phyloP scores from a whole-genome alignment of 768 basidiomycete genomes.

The Tephrocybe sp. region DNA sequence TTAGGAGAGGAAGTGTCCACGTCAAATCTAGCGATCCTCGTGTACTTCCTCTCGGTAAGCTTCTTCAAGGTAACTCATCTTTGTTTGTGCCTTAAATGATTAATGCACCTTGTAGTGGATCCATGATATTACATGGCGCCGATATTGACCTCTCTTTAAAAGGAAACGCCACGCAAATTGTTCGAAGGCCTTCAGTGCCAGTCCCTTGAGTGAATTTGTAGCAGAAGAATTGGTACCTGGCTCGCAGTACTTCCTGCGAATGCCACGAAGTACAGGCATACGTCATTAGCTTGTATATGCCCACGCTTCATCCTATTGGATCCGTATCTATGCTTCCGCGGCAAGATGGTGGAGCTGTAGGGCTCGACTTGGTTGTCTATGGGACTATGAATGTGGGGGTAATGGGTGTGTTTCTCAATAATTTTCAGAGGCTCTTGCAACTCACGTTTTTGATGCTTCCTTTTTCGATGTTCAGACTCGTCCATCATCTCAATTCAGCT shows the following conservation, averaged over 20 bases:
- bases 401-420: slow-evolving; percentile 4
- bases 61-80: neutral
- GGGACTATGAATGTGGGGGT: slow-evolving; percentile 15
- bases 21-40: slow-evolving; percentile 10
- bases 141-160: slow-evolving; percentile 8
- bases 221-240: slow-evolving; percentile 2
- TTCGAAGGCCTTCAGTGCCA: slow-evolving; percentile 8
- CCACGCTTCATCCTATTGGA: slow-evolving; percentile 11
- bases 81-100: neutral
- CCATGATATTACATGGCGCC: slow-evolving; percentile 6
- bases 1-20: slow-evolving; percentile 10
- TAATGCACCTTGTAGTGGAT: slow-evolving; percentile 1
- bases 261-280: slow-evolving; percentile 9
- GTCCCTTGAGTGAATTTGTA: slow-evolving; percentile 1
- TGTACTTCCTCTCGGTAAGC: slow-evolving; percentile 10
- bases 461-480: too few species aligned
- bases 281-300: neutral
- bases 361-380: slow-evolving; percentile 13
- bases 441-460: neutral
- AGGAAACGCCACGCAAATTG: slow-evolving; percentile 11
- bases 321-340: slow-evolving; percentile 16
- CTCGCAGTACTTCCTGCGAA: slow-evolving; percentile 2
- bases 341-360: slow-evolving; percentile 11
- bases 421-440: neutral
- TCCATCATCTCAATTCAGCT: slow-evolving; percentile 14